These are phyloP conservation scores for Chlorella ohadii DNA, from an alignment of 139 green algal species.

Conservation along the genomic window DNA sequence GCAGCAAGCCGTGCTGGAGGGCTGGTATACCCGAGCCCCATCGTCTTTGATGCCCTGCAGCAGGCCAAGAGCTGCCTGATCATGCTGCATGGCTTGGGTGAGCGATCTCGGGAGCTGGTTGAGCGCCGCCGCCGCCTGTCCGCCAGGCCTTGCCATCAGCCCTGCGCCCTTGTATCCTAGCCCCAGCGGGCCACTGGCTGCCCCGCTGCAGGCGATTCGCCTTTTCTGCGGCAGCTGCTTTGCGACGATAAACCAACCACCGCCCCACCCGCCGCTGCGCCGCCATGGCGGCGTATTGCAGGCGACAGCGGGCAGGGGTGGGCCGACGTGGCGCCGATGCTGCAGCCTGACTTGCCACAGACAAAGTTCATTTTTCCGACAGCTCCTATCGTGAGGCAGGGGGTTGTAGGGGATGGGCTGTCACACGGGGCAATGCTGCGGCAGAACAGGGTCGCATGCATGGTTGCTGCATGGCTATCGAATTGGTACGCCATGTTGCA, in stretches of 20 bases:
- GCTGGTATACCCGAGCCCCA: too few relatives aligned
- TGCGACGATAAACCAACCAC: not conserved
- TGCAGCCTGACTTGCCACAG: conserved; percentile 37
- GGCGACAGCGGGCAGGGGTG: conserved; percentile 51
- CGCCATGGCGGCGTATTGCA: not conserved
- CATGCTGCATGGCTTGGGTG: conserved; percentile 54
- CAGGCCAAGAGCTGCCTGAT: conserved; percentile 13
- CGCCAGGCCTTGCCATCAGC: too few relatives aligned
- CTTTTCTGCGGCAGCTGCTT: not conserved
- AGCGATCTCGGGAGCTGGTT: too few relatives aligned
- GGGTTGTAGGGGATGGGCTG: not conserved
- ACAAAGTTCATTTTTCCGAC: conserved; percentile 54
- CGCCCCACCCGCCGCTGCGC: not conserved
- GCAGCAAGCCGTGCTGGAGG: too few relatives aligned
- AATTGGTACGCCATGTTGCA: too few relatives aligned
- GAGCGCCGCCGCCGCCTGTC: too few relatives aligned
- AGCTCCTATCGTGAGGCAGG: conserved; percentile 22
- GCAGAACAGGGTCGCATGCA: too few relatives aligned
- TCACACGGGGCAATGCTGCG: too few relatives aligned
- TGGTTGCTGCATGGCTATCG: too few relatives aligned
- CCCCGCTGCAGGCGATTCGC: not conserved
- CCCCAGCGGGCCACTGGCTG: not conserved
- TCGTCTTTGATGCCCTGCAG: too few relatives aligned
- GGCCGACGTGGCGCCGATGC: conserved; percentile 35
- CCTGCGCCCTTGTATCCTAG: not conserved